Evolutionary conservation across 2,329 filamentous ascomycete genomes (phyloP).

Genomic region (Coniochaeta sp.): DNA sequence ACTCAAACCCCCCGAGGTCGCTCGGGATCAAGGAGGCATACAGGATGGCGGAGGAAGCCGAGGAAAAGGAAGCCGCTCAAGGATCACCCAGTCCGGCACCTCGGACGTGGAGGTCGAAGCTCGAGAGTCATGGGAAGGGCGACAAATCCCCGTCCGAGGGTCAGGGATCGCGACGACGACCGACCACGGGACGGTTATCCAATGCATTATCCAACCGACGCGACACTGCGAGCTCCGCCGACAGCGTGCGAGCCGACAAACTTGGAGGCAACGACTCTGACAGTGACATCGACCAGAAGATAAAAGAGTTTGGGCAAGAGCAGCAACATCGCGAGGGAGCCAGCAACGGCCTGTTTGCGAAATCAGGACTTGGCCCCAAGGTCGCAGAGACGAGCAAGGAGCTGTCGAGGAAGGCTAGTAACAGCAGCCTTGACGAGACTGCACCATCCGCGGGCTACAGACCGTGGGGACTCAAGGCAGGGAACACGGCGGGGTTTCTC

Average conservation of each 20-base stretch:
- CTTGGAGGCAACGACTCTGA: slow-evolving; percentile 16
- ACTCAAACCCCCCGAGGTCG: slow-evolving; percentile 10
- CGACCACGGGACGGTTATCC: slow-evolving; percentile 7
- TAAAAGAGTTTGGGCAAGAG: slow-evolving; percentile 19
- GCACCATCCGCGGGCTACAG: slow-evolving; percentile 14
- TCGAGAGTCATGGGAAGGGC: slow-evolving; percentile 21
- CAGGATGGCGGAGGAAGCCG: slow-evolving; percentile 22
- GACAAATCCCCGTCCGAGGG: slow-evolving; percentile 9
- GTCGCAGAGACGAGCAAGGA: slow-evolving; percentile 28
- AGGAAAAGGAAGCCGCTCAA: slow-evolving; percentile 26
- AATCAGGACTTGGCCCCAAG: slow-evolving; percentile 22
- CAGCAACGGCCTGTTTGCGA: slow-evolving; percentile 27
- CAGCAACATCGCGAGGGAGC: slow-evolving; percentile 12
- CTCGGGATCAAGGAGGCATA: slow-evolving; percentile 37
- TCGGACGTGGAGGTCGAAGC: slow-evolving; percentile 31
- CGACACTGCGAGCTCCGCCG: slow-evolving; percentile 9
- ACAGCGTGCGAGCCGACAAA: slow-evolving; percentile 9
- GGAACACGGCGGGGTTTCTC: slow-evolving; percentile 10
- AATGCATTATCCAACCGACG: slow-evolving; percentile 5
- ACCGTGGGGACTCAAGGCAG: slow-evolving; percentile 9
- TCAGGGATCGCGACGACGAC: slow-evolving; percentile 6
- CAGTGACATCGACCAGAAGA: slow-evolving; percentile 23
- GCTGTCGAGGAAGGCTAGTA: slow-evolving; percentile 27
- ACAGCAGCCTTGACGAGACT: slow-evolving; percentile 21
- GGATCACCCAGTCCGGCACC: slow-evolving; percentile 47